A percentile compares a stretch with the other conserved stretches of the same genome.
phyloP scores from a whole-genome alignment of 2,329 filamentous ascomycete genomes.

The Ascochyta clinopodiicola region DNA sequence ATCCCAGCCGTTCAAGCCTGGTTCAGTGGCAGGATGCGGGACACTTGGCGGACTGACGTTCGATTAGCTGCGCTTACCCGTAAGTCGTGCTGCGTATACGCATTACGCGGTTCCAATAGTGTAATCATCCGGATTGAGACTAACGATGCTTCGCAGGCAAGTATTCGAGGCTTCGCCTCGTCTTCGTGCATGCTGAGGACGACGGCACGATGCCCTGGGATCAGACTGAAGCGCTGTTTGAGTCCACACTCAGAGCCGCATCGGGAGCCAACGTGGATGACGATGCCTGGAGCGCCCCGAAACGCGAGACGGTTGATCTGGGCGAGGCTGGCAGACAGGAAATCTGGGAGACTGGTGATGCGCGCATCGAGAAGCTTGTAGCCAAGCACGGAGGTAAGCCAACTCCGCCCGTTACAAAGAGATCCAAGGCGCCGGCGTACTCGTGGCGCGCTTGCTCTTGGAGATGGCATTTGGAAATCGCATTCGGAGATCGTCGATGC shows the following conservation, averaged over 20 bases:
- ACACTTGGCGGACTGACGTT: conserved; percentile 78
- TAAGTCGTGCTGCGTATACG: conserved; percentile 20
- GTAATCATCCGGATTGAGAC: neutral
- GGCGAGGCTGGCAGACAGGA: conserved; percentile 45
- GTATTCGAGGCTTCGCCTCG: conserved; percentile 29
- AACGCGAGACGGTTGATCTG: conserved; percentile 33
- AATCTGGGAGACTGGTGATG: conserved; percentile 34
- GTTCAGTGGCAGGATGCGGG: conserved; percentile 71
- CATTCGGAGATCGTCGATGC: conserved; percentile 10
- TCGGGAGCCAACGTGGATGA: conserved; percentile 20
- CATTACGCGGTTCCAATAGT: neutral
- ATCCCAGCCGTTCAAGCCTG: conserved; percentile 70
- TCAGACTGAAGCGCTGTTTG: conserved; percentile 43
- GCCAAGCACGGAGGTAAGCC: conserved; percentile 47
- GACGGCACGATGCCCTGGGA: conserved; percentile 46
- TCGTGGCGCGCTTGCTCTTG: conserved; percentile 14
- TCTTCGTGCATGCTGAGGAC: conserved; percentile 44
- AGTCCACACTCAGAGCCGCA: conserved; percentile 35
- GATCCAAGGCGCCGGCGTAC: conserved; percentile 10
- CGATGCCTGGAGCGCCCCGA: conserved; percentile 18
- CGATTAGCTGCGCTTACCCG: conserved; percentile 66
- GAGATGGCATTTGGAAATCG: neutral
- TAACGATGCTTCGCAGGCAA: conserved; percentile 14
- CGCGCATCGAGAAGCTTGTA: conserved; percentile 43
- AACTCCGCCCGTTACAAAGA: conserved; percentile 18